phyloP scores from a whole-genome alignment of 495 filamentous ascomycete species.

The Choiromyces venosus region DNA sequence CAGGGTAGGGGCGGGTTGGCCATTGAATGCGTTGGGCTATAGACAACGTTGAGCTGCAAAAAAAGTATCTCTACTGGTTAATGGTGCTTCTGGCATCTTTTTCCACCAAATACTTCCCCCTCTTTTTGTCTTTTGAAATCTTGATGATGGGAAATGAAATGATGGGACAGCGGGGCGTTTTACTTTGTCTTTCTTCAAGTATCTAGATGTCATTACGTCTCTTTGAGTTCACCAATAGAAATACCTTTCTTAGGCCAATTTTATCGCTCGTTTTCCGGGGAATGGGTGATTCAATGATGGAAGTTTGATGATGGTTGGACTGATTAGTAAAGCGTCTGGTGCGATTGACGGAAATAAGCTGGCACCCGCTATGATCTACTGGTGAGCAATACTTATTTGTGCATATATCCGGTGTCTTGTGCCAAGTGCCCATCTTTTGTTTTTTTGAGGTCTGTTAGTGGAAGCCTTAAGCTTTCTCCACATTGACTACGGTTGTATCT shows the following conservation, averaged over 20 bases:
- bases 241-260: not conserved
- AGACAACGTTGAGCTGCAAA: not conserved
- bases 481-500: too few relatives aligned
- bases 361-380: not conserved
- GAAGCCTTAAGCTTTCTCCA: not conserved
- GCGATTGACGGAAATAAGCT: not conserved
- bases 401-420: not conserved
- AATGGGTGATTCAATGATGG: not conserved
- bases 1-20: conserved; percentile 26
- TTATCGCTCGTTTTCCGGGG: not conserved
- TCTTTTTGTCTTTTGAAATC: not conserved
- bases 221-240: not conserved
- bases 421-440: not conserved
- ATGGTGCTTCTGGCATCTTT: not conserved
- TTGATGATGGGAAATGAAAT: not conserved
- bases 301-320: not conserved
- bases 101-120: not conserved
- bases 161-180: not conserved
- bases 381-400: not conserved
- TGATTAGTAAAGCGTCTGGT: not conserved
- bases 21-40: not conserved
- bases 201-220: not conserved
- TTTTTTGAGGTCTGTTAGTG: not conserved
- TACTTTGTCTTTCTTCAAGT: conserved; percentile 2
- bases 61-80: not conserved